Evolutionary conservation across 1,284 basidiomycete species (phyloP), one percentile per base, ranked within the genome.

Genomic region (Apiotrichum gracile): DNA sequence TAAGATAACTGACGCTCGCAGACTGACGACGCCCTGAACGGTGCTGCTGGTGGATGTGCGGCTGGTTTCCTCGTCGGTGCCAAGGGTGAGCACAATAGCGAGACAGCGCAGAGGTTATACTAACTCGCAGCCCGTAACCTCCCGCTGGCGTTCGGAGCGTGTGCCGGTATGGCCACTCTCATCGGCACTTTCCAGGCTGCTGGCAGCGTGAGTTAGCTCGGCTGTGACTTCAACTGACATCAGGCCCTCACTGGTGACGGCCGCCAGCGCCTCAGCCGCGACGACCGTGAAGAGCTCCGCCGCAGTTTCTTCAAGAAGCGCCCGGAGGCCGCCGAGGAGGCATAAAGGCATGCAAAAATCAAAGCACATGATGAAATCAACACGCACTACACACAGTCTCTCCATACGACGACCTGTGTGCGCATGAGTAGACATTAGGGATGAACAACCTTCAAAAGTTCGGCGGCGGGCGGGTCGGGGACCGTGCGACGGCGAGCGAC

Each of bases 61-160:
- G 91, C 91, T 51, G 92, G 92, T 46, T 88, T 96, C 74, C 78
- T 96, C 58, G 88, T 88, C 40, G 92, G 92, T 56, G 78, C 92
- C 57, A 81, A 85, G 77, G 80, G 90, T 89, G 69, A 53, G 82
- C 79, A 52, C 19, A 22, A 13, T 10, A 13, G 4, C 26, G 22
- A 33, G 63, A 22, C 42, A 55, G 38, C 47, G 21, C 34, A n/a
- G 50, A 50, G 34, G 40, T 37, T 4, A 17, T 19, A 24, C 24
- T 42, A 14, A 53, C 41, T 5, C 21, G 31, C 62, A 91, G 90
- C 83, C 50, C 84, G 88, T 61, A 96, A 91, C 24, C 66, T 96
- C 59, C 92, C 92, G 14, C 78, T 87, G 67, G 91, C 89, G 47
- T 66, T 91, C 37, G 89, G 84, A 42, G 84, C 85, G 34, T 94